Conservation (phyloP, 257 asterid genomes). For the Salvia splendens region DNA sequence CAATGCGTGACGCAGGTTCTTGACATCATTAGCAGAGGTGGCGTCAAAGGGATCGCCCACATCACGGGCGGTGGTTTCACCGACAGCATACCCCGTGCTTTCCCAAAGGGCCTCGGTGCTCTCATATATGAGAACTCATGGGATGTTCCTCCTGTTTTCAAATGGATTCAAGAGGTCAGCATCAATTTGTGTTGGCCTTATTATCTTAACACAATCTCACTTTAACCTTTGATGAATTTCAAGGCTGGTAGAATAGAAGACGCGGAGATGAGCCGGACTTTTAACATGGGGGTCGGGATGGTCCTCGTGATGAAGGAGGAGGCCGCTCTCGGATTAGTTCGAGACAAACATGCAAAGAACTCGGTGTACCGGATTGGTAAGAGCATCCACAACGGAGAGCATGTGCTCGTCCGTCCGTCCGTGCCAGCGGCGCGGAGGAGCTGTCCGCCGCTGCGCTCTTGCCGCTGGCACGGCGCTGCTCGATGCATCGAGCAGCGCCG, state of each 20-base stretch:
- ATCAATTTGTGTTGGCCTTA: background rate
- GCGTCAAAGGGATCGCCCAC: slow-evolving; percentile 96
- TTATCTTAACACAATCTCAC: background rate
- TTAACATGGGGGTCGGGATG: slow-evolving; percentile 97
- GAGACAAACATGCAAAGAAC: slow-evolving; percentile 35
- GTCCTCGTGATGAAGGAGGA: slow-evolving; percentile 76
- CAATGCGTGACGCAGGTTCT: slow-evolving; percentile 56
- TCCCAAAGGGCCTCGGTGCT: slow-evolving; percentile 91
- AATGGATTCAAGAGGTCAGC: slow-evolving; percentile 90
- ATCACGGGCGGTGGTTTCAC: slow-evolving; percentile 97
- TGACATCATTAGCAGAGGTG: slow-evolving; percentile 77
- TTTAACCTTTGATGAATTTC: slow-evolving; percentile 1
- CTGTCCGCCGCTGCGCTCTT: too few species aligned
- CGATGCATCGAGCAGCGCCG: too few species aligned
- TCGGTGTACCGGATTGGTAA: slow-evolving; percentile 52
- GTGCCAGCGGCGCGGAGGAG: too few species aligned
- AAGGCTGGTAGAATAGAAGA: slow-evolving; percentile 84
- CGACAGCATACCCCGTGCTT: slow-evolving; percentile 88
- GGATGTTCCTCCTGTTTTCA: slow-evolving; percentile 77
- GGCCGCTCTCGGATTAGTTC: slow-evolving; percentile 58
- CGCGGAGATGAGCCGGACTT: slow-evolving; percentile 81
- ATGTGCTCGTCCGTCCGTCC: too few species aligned
- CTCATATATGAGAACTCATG: slow-evolving; percentile 64
- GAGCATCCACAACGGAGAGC: too few species aligned
- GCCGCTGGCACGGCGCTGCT: too few species aligned